These are phyloP conservation scores for Paecilomyces niveus DNA, from an alignment of 2,329 filamentous ascomycete species.

Conservation along the genomic window DNA sequence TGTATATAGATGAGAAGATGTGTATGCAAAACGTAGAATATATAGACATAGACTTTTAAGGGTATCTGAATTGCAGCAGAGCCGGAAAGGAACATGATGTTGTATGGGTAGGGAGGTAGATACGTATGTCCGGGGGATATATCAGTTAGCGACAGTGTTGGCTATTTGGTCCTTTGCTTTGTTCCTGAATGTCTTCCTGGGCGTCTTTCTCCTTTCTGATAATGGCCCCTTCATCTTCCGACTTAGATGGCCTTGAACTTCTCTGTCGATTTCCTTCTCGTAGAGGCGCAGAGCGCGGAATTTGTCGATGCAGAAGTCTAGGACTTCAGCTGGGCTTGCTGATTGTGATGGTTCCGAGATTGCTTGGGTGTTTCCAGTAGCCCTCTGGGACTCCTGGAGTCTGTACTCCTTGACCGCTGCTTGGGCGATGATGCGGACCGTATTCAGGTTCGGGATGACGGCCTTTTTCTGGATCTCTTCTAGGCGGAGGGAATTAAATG, in stretches of 20 bases:
- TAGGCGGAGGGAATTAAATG: slow-evolving; percentile 19
- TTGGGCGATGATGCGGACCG: slow-evolving; percentile 30
- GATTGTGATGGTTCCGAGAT: neutral
- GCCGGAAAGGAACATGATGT: neutral
- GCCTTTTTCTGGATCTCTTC: slow-evolving; percentile 18
- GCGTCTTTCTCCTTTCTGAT: neutral
- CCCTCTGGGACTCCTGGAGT: slow-evolving; percentile 1
- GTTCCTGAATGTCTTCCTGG: neutral
- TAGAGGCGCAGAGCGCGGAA: slow-evolving; percentile 22
- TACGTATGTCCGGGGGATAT: neutral
- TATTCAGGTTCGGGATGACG: slow-evolving; percentile 26
- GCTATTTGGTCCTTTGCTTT: neutral
- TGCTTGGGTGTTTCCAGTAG: neutral
- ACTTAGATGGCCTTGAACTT: slow-evolving; percentile 23
- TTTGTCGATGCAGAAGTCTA: slow-evolving; percentile 27
- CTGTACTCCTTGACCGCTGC: slow-evolving; percentile 24
- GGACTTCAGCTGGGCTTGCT: slow-evolving; percentile 11
- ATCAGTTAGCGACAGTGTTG: neutral
- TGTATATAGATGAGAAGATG: neutral
- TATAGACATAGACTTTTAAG: neutral
- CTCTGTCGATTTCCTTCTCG: slow-evolving; percentile 24
- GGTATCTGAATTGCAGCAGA: neutral
- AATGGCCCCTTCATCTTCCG: slow-evolving; percentile 9
- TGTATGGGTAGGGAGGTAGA: neutral
- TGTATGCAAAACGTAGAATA: neutral